Percentiles rank a stretch among this genome's conserved stretches.
phyloP scores from a whole-genome alignment of 495 filamentous ascomycete species.

The Penicillium samsonianum region DNA sequence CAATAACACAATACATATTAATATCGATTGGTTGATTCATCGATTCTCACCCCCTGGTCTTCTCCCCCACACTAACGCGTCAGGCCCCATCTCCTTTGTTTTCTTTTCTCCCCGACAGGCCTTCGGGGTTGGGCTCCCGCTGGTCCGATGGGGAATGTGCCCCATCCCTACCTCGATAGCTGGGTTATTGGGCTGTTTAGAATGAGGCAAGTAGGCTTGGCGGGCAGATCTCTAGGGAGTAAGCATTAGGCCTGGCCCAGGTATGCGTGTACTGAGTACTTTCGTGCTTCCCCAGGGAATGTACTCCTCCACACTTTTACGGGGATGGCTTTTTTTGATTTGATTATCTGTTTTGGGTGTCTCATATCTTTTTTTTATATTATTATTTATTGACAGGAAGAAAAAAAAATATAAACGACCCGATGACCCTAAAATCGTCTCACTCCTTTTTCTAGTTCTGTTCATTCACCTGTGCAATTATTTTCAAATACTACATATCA shows the following conservation, averaged over 20 bases:
- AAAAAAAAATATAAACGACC: slow-evolving; percentile 8
- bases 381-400: neutral
- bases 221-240: slow-evolving; percentile 11
- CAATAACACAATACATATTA: neutral
- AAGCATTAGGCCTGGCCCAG: slow-evolving; percentile 9
- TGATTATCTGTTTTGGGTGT: slow-evolving; percentile 3
- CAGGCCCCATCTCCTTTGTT: slow-evolving; percentile 9
- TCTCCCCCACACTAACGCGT: slow-evolving; percentile 22
- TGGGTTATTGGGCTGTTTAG: slow-evolving; percentile 18
- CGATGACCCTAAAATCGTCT: neutral
- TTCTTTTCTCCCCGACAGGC: slow-evolving; percentile 11
- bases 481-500: neutral
- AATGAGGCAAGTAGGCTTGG: slow-evolving; percentile 29
- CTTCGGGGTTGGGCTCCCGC: slow-evolving; percentile 12
- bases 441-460: neutral
- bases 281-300: slow-evolving; percentile 7
- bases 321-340: slow-evolving; percentile 5
- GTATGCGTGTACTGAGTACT: slow-evolving; percentile 13
- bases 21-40: slow-evolving; percentile 4
- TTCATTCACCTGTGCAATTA: neutral
- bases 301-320: slow-evolving; percentile 15
- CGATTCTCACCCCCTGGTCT: slow-evolving; percentile 11
- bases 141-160: slow-evolving; percentile 15
- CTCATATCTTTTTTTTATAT: slow-evolving; percentile 5
- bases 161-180: slow-evolving; percentile 12